Conservation (phyloP, 108 stramenopile species). For the Cyclotella kingstonii region DNA sequence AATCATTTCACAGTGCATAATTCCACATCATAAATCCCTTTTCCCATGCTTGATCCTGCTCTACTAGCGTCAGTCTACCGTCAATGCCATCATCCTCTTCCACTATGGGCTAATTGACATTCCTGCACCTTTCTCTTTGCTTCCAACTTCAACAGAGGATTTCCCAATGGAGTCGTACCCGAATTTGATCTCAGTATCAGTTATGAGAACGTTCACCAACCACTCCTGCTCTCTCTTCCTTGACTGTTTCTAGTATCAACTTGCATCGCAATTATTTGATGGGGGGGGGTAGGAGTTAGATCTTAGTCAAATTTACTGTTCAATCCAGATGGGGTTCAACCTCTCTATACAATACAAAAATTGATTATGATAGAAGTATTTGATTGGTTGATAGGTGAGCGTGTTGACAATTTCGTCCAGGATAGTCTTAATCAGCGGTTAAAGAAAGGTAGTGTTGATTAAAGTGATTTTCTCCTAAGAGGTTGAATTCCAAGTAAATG, state of each 20-base stretch:
- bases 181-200: slow-evolving; percentile 49
- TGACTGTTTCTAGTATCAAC: too few relatives aligned
- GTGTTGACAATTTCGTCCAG: slow-evolving; percentile 85
- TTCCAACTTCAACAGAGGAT: slow-evolving; percentile 68
- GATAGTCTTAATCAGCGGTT: slow-evolving; percentile 68
- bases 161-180: slow-evolving; percentile 62
- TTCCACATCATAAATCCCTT: slow-evolving; percentile 50
- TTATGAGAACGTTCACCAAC: slow-evolving; percentile 63
- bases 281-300: too few relatives aligned
- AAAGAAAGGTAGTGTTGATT: slow-evolving; percentile 79
- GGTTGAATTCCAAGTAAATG: not conserved
- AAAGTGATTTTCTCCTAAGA: slow-evolving; percentile 41
- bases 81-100: slow-evolving; percentile 79
- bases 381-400: slow-evolving; percentile 78
- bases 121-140: slow-evolving; percentile 64
- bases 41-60: slow-evolving; percentile 54
- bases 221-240: slow-evolving; percentile 82
- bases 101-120: slow-evolving; percentile 46
- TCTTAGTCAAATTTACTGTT: too few relatives aligned
- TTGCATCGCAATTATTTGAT: too few relatives aligned
- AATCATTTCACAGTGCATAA: too few relatives aligned
- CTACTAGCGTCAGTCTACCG: slow-evolving; percentile 56
- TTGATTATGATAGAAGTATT: too few relatives aligned
- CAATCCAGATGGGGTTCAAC: too few relatives aligned
- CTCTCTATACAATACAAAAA: too few relatives aligned